These are phyloP conservation scores for Dillenia suffruticosa DNA, from an alignment of 164 flowering plant genomes.

Conservation along the genomic window DNA sequence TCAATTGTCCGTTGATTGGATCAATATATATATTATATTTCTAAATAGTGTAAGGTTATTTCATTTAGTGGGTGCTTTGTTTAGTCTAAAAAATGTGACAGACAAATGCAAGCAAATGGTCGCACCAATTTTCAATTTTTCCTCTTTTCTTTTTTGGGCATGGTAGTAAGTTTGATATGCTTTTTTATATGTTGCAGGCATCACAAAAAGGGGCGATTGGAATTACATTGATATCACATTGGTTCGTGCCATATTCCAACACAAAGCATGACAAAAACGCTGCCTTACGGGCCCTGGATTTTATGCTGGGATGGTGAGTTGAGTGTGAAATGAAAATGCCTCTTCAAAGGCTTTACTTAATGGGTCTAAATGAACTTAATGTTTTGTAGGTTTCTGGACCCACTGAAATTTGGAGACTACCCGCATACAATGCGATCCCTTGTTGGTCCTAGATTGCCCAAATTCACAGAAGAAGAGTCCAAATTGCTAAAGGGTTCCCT, in stretches of 20 bases:
- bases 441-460: constrained; percentile 31
- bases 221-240: constrained; percentile 22
- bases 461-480: constrained; percentile 35
- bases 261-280: constrained; percentile 18
- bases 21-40: neutral
- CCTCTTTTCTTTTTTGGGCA: neutral
- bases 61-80: too few species aligned
- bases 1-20: too few species aligned
- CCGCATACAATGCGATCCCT: constrained; percentile 25
- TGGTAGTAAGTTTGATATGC: neutral
- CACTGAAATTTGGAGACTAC: constrained; percentile 36
- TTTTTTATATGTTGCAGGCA: constrained; percentile 19
- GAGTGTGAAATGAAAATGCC: constrained; percentile 6
- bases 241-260: constrained; percentile 29
- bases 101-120: too few species aligned
- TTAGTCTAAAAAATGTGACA: too few species aligned
- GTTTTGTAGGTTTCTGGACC: constrained; percentile 30
- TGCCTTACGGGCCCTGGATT: constrained; percentile 35
- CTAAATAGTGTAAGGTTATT: too few species aligned
- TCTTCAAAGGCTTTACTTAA: too few species aligned
- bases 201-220: constrained; percentile 49
- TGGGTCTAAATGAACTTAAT: too few species aligned
- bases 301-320: constrained; percentile 54
- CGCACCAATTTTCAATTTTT: neutral
- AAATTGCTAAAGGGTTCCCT: constrained; percentile 29